These are phyloP conservation scores for Westerdykella aurantiaca DNA, from an alignment of 2,329 filamentous ascomycete species.

Conservation along the genomic window DNA sequence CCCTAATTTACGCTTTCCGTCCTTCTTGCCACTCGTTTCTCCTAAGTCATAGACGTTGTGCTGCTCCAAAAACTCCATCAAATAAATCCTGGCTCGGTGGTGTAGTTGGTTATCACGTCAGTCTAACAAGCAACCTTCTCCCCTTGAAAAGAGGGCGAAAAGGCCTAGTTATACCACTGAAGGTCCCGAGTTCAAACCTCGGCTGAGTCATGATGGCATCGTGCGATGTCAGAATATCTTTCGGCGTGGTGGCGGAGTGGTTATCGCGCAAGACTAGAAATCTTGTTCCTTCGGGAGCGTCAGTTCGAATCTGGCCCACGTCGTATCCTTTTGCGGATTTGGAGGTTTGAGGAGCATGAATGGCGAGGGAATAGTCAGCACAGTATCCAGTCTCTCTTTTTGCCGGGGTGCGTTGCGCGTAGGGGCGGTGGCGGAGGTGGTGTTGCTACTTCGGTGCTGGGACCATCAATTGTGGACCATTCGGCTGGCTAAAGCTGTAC, in stretches of 20 bases:
- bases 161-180: slow-evolving; percentile 5
- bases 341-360: background rate
- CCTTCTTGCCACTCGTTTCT: background rate
- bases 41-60: background rate
- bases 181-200: slow-evolving; percentile 10
- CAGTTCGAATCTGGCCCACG: slow-evolving; percentile 34
- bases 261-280: slow-evolving; percentile 38
- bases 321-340: slow-evolving; percentile 13
- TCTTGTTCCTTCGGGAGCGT: slow-evolving; percentile 35
- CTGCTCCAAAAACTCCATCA: background rate
- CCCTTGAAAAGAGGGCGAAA: too few relatives aligned
- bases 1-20: too few relatives aligned
- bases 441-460: too few relatives aligned
- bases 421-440: too few relatives aligned
- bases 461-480: too few relatives aligned
- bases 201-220: slow-evolving; percentile 5
- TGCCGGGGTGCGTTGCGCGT: background rate
- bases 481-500: too few relatives aligned
- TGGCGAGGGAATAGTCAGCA: background rate
- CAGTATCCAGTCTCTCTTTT: background rate
- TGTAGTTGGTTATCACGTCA: slow-evolving; percentile 46
- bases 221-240: slow-evolving; percentile 1
- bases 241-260: slow-evolving; percentile 32
- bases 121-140: slow-evolving; percentile 33
- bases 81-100: slow-evolving; percentile 25